Evolutionary conservation across 805 yeast species (phyloP).

Genomic region (Ogataea corticis): DNA sequence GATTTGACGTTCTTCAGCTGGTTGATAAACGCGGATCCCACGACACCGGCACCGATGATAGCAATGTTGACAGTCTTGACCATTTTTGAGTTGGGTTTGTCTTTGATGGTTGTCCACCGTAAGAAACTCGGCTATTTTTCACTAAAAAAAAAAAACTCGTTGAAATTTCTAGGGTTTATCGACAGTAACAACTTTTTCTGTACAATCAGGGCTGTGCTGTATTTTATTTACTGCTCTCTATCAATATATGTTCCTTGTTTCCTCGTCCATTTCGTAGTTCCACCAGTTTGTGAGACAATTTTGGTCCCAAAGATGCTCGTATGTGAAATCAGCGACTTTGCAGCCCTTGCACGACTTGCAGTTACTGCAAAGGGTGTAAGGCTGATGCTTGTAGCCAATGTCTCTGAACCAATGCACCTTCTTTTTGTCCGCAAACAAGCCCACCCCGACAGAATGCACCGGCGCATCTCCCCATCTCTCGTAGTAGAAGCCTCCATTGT

Average conservation of each 20-base stretch:
- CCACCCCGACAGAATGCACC: conserved; percentile 75
- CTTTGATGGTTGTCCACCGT: no score
- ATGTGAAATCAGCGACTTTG: conserved; percentile 54
- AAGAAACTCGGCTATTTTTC: no score
- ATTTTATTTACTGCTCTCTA: no score
- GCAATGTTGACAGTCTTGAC: conserved; percentile 64
- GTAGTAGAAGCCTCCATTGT: conserved; percentile 79
- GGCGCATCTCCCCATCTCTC: conserved; percentile 97
- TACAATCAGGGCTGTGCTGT: no score
- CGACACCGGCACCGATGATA: conserved; percentile 88
- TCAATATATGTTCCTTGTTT: conserved; percentile 26
- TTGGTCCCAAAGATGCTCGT: conserved; percentile 56
- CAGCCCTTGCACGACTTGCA: conserved; percentile 68
- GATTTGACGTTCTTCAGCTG: conserved; percentile 69
- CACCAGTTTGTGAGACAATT: conserved; percentile 80
- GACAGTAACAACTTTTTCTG: no score
- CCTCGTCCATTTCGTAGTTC: conserved; percentile 38
- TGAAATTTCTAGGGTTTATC: no score
- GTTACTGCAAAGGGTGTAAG: conserved; percentile 53
- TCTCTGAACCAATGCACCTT: conserved; percentile 86
- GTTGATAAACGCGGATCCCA: conserved; percentile 86
- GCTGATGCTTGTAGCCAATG: conserved; percentile 74
- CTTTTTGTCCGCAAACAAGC: conserved; percentile 65
- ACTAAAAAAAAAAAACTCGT: background rate
- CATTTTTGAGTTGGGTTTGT: conserved; percentile 33